phyloP scores from a whole-genome alignment of 371 early-diverging fungal genomes.

The Blakeslea trispora region DNA sequence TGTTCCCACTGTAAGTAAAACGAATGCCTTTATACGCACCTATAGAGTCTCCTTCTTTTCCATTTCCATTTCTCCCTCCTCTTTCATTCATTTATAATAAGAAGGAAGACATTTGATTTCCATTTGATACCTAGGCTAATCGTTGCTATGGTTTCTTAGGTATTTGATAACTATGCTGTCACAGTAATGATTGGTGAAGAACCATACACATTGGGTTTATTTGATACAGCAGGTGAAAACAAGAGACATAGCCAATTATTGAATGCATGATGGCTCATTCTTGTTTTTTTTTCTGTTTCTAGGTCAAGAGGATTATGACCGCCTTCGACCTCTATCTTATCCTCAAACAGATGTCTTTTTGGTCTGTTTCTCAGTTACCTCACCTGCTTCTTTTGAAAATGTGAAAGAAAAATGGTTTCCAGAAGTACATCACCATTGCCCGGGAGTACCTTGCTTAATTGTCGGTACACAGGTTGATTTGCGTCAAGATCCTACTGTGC shows the following conservation, averaged over 20 bases:
- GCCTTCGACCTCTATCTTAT: slow-evolving; percentile 94
- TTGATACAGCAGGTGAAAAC: slow-evolving; percentile 85
- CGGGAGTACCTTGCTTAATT: slow-evolving; percentile 95
- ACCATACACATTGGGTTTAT: slow-evolving; percentile 89
- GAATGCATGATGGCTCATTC: no score
- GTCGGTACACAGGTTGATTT: slow-evolving; percentile 97
- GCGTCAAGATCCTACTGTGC: slow-evolving; percentile 81
- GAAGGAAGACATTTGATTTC: no score
- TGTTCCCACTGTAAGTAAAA: no score
- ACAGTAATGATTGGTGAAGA: slow-evolving; percentile 98
- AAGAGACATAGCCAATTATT: no score
- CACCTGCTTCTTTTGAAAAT: slow-evolving; percentile 92
- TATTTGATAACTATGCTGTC: slow-evolving; percentile 99
- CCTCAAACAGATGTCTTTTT: slow-evolving; percentile 95
- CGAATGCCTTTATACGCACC: no score
- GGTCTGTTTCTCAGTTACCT: slow-evolving; percentile 94
- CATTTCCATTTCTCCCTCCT: no score
- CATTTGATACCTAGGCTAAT: no score
- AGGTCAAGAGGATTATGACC: slow-evolving; percentile 96
- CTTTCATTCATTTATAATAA: no score
- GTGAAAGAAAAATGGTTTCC: slow-evolving; percentile 91
- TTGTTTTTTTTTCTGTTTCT: no score
- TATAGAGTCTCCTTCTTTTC: no score
- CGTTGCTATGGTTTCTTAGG: slow-evolving; percentile 42
- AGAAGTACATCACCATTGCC: slow-evolving; percentile 96